These are phyloP conservation scores for Ceratocystis lukuohia DNA, from an alignment of 2,329 filamentous ascomycete species.

Conservation along the genomic window DNA sequence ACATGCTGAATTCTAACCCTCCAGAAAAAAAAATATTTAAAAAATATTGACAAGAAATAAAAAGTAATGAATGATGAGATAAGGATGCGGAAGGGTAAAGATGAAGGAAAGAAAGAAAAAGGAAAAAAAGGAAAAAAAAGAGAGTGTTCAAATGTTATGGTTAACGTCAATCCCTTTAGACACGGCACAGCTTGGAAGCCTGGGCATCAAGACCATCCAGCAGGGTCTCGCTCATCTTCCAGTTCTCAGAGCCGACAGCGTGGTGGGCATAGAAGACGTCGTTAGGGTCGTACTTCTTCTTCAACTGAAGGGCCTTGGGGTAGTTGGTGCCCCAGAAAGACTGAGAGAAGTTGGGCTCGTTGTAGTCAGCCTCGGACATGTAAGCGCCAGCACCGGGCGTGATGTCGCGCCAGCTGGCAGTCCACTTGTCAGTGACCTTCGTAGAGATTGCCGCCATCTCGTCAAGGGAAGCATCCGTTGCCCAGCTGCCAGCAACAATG, in stretches of 20 bases:
- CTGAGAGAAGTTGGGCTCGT: slow-evolving; percentile 33
- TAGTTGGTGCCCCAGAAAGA: slow-evolving; percentile 38
- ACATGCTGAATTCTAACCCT: background rate
- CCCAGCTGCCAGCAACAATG: slow-evolving; percentile 24
- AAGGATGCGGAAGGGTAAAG: too few species aligned
- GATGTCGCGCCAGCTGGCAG: slow-evolving; percentile 24
- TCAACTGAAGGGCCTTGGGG: slow-evolving; percentile 30
- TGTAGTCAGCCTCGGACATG: slow-evolving; percentile 39
- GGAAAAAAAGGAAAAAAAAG: too few species aligned
- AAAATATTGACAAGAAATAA: slow-evolving; percentile 3
- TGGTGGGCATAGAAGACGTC: slow-evolving; percentile 36
- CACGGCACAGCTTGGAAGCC: slow-evolving; percentile 28
- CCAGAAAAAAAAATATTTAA: slow-evolving; percentile 24
- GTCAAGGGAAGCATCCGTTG: background rate
- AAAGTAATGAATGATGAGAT: background rate
- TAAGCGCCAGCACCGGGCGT: slow-evolving; percentile 34
- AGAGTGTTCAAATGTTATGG: background rate
- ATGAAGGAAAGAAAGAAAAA: too few species aligned
- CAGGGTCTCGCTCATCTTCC: slow-evolving; percentile 28
- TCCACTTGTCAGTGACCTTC: slow-evolving; percentile 22
- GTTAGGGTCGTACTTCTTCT: slow-evolving; percentile 35
- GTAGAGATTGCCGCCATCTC: slow-evolving; percentile 18
- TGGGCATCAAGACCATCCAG: slow-evolving; percentile 26
- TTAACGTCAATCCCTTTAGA: background rate
- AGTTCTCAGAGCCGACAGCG: slow-evolving; percentile 39